These are phyloP conservation scores for Penicillium robsamsonii DNA, from an alignment of 495 filamentous ascomycete genomes.

Conservation along the genomic window DNA sequence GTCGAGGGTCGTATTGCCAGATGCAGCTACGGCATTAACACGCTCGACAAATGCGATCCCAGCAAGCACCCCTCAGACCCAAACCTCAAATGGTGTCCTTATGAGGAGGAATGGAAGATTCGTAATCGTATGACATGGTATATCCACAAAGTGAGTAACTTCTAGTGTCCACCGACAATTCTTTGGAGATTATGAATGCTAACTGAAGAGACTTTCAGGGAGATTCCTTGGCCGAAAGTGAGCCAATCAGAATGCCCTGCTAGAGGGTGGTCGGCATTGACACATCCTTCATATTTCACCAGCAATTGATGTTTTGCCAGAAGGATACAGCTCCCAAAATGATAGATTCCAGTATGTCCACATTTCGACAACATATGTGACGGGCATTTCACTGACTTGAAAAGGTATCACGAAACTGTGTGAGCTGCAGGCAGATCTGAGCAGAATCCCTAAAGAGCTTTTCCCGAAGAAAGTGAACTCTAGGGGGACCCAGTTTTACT, in stretches of 20 bases:
- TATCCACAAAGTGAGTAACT: slow-evolving; percentile 29
- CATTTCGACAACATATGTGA: no score
- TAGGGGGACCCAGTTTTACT: slow-evolving; percentile 19
- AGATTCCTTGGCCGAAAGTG: slow-evolving; percentile 3
- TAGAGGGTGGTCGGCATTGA: background rate
- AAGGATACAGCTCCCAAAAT: background rate
- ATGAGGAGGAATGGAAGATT: slow-evolving; percentile 24
- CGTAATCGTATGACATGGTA: slow-evolving; percentile 29
- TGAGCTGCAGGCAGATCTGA: slow-evolving; percentile 24
- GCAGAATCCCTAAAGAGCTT: slow-evolving; percentile 21
- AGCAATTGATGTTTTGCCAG: background rate
- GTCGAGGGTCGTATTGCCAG: slow-evolving; percentile 50
- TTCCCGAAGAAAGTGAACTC: slow-evolving; percentile 24
- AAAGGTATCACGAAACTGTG: slow-evolving; percentile 21
- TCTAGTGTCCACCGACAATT: background rate
- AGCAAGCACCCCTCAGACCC: slow-evolving; percentile 16
- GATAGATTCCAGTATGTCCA: background rate
- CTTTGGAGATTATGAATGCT: background rate
- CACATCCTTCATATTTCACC: background rate
- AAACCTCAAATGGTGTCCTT: slow-evolving; percentile 1
- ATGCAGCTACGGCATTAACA: slow-evolving; percentile 48
- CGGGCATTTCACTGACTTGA: background rate
- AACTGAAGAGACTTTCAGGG: background rate
- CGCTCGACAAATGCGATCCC: slow-evolving; percentile 31
- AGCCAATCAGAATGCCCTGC: slow-evolving; percentile 7